Evolutionary conservation across 371 early-diverging fungal genomes (phyloP), one percentile per base, ranked within the genome.

Genomic region (Mortierella sp.): DNA sequence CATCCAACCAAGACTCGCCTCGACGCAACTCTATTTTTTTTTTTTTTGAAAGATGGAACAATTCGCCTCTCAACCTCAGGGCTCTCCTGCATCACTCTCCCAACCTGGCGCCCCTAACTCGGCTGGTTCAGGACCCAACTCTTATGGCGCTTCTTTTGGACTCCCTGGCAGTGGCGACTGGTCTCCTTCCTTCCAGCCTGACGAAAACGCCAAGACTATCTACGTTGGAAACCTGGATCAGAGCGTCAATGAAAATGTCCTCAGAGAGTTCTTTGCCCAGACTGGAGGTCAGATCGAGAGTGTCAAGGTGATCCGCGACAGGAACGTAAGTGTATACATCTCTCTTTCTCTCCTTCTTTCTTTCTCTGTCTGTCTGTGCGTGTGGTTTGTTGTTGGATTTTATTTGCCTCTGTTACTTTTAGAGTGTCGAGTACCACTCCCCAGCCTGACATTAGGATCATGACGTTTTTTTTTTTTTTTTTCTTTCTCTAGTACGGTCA

Each of bases 211-310:
- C 65, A 89, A 85, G 79, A 88, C 89, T 48, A 88, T 95, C 30
- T 96, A 96, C 70, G 94, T 95, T 30, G 96, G 96, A 45, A 96
- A 95, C 81, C 86, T 96, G 68, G 95, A 96, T 84, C 92, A 90
- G 64, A 89, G 90, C 63, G 92, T 93, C 51, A 94, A 92, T 55
- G 96, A 96, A 60, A 81, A 79, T 26, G 84, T 89, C 81, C 86
- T 96, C 57, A 86, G 85, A 60, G 93, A 95, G 63, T 86, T 94
- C 58, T 96, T 96, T 81, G 77, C 86, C n/a, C 80, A 79, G 48
- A 76, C 89, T 0, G 82, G 88, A 37, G 93, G 95, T 46, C 81
- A 84, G 37, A 93, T 95, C 21, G 81, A 86, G 56, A 84, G 75
- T 57, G 90, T 94, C 58, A 95, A 96, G 84, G 92, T 95, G 65